Base-by-base conservation (phyloP, 2,329 filamentous ascomycete genomes). In the Phaeosphaeria sp. region DNA sequence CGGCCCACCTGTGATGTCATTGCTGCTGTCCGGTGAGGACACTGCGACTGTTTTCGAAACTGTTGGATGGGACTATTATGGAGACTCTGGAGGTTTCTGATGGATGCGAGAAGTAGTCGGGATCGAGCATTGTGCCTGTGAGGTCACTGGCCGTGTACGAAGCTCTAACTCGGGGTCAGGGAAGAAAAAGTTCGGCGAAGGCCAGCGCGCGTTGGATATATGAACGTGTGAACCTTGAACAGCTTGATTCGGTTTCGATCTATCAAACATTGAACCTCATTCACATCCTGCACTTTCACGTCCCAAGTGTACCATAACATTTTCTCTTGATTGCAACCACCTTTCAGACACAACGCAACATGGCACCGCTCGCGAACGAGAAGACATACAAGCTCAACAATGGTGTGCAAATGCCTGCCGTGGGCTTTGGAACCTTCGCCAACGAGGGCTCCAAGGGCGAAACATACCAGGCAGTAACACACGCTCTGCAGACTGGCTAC, bases 401-500 rank as follows among this genome's bases (percentile, higher is more conserved):
- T 71, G 84, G 84, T 66, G 84, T 89, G 58, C 82, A 81, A 72
- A 89, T 92, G 36, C 90, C 90, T 46, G 83, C 82, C 39, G 82
- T 92, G 17, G 90, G 89, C 39, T 91, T 92, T 68, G 90, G 90
- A 55, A 89, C 91, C 60, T 92, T 90, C 75, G 85, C 84, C 62
- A 90, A 84, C 74, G 88, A 91, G 78, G 88, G 87, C 55, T 84
- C 87, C n/a, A 81, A 81, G 15, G 75, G 82, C 57, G 75, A 84
- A 52, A 80, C 82, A 59, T 81, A 83, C 48, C 71, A 82, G 42
- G 88, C 89, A 17, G 87, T 85, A 62, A 79, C 85, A 6, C 79
- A 81, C 50, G 90, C 87, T 0, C 78, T 90, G 47, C 78, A 83
- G 47, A 77, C 77, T 7, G 87, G 87, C 30, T 90, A 89, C 74